Percentiles rank a stretch among this genome's conserved stretches.
Evolutionary conservation across 345 rosid genomes (phyloP).

Genomic region (Moricandia moricandioides): DNA sequence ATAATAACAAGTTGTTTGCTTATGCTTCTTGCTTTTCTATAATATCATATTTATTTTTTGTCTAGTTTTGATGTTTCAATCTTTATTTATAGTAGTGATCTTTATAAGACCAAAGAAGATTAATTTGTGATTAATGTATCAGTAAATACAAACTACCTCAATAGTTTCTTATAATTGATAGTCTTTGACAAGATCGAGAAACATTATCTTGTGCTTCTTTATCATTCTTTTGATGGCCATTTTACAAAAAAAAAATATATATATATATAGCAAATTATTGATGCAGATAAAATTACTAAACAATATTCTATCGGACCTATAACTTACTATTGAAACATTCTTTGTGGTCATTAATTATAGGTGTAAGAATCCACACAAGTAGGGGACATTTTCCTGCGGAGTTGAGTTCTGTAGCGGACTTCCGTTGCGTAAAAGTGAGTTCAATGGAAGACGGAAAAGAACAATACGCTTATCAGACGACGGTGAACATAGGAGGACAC

Average conservation of each 20-base stretch:
- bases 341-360: constrained; percentile 30
- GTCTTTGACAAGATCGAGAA: constrained; percentile 12
- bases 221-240: background rate
- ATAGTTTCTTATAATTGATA: background rate
- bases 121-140: background rate
- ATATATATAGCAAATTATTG: background rate
- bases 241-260: background rate
- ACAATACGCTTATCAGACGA: constrained; percentile 44
- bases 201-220: background rate
- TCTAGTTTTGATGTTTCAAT: background rate
- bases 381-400: constrained; percentile 50
- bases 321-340: background rate
- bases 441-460: constrained; percentile 42
- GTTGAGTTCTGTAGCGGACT: constrained; percentile 44
- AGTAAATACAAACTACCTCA: background rate
- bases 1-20: background rate
- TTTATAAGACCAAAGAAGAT: background rate
- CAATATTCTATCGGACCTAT: no score
- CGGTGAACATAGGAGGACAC: constrained; percentile 55
- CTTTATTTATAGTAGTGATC: background rate
- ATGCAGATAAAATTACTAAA: background rate
- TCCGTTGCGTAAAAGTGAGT: constrained; percentile 52
- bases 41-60: no score
- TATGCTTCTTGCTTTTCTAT: background rate
- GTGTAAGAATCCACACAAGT: constrained; percentile 38